Percentiles rank a stretch among this genome's conserved stretches.
These are phyloP conservation scores for Breviolum minutum DNA, from an alignment of 73 alveolate genomes.

Conservation along the genomic window DNA sequence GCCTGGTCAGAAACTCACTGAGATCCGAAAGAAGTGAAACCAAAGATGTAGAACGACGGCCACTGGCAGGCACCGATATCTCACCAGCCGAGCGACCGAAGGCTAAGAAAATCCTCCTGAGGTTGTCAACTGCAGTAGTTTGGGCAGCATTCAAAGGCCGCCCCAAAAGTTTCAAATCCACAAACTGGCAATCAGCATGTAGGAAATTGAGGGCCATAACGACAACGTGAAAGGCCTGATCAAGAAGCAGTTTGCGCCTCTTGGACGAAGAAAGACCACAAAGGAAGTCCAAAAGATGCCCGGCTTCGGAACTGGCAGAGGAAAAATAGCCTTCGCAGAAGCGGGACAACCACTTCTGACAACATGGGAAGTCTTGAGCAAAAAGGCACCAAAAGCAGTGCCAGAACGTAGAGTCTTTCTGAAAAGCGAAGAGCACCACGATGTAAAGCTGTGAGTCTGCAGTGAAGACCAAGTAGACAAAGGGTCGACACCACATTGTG, in stretches of 20 bases:
- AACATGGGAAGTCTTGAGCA: not conserved
- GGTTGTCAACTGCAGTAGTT: not conserved
- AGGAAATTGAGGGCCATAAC: not conserved
- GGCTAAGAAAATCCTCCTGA: not conserved
- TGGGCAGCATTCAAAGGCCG: not conserved
- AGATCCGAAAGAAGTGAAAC: not conserved
- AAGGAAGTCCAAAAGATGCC: not conserved
- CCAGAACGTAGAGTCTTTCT: not conserved
- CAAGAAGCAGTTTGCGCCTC: not conserved
- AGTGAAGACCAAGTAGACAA: too few relatives aligned
- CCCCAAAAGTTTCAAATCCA: not conserved
- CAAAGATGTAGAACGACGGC: not conserved
- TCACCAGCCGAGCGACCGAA: not conserved
- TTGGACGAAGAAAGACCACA: too few relatives aligned
- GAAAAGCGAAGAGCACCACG: not conserved
- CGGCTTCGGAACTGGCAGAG: not conserved
- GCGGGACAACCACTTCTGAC: not conserved
- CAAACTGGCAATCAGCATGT: not conserved
- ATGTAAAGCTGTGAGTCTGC: too few relatives aligned
- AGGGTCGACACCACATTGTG: too few relatives aligned
- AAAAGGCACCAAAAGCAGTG: not conserved
- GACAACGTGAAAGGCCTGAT: not conserved
- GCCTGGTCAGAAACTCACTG: not conserved
- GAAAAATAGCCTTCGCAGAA: not conserved
- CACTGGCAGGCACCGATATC: not conserved